phyloP scores from a whole-genome alignment of 345 rosid species.

The Theobroma cacao region DNA sequence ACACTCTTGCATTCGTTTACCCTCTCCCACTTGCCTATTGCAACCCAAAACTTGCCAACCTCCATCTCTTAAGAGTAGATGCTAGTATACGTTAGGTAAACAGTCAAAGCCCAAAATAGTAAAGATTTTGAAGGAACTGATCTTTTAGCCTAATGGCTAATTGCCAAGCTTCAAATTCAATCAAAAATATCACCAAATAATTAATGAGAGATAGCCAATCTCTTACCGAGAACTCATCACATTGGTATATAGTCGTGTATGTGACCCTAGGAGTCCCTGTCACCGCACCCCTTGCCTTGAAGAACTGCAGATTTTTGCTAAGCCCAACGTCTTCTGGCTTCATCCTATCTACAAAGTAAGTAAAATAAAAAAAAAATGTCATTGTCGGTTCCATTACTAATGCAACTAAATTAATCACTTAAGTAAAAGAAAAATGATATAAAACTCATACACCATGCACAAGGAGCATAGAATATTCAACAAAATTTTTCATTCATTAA shows the following conservation, averaged over 20 bases:
- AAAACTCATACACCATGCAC: not conserved
- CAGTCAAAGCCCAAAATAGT: too few species aligned
- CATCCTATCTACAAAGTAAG: slow-evolving; percentile 61
- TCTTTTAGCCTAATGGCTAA: not conserved
- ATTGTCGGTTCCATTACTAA: too few species aligned
- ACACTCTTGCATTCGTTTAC: too few species aligned
- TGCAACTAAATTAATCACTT: too few species aligned
- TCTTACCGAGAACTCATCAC: slow-evolving; percentile 54
- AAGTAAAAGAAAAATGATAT: too few species aligned
- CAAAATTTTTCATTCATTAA: not conserved
- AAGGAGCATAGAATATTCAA: not conserved
- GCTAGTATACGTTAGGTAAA: too few species aligned
- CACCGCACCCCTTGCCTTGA: slow-evolving; percentile 24
- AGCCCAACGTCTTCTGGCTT: slow-evolving; percentile 66
- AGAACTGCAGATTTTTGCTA: slow-evolving; percentile 38
- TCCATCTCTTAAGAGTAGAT: too few species aligned
- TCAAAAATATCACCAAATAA: not conserved
- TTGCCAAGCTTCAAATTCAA: not conserved
- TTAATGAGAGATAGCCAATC: not conserved
- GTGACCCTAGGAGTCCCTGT: slow-evolving; percentile 47
- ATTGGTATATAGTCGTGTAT: slow-evolving; percentile 48
- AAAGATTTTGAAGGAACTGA: too few species aligned
- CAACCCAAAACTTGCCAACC: too few species aligned
- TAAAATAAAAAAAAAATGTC: too few species aligned
- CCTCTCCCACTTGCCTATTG: too few species aligned